Percentiles rank a stretch among this genome's conserved stretches.
Conservation (phyloP, 2,329 filamentous ascomycete genomes). For the Dactylellina cionopaga region DNA sequence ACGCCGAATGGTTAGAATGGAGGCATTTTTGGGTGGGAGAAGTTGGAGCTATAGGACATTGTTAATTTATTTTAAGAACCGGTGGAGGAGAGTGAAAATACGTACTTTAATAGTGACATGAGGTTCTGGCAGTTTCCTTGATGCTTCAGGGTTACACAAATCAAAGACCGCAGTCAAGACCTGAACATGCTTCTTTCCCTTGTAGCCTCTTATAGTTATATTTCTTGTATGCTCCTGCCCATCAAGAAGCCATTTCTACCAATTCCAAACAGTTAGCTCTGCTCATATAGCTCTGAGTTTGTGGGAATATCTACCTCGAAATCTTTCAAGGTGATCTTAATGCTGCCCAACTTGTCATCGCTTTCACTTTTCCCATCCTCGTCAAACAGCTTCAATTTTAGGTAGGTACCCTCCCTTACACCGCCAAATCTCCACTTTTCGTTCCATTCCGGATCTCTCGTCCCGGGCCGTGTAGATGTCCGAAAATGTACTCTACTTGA, state of each 20-base stretch:
- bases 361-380: constrained; percentile 25
- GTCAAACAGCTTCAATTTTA: constrained; percentile 49
- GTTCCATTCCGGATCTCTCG: constrained; percentile 50
- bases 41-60: constrained; percentile 28
- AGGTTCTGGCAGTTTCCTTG: constrained; percentile 14
- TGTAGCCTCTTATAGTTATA: constrained; percentile 33
- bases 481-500: constrained; percentile 39
- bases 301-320: constrained; percentile 26
- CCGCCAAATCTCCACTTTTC: constrained; percentile 47
- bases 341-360: constrained; percentile 50
- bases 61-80: not conserved
- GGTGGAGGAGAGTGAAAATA: not conserved
- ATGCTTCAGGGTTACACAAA: constrained; percentile 38
- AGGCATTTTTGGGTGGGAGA: not conserved
- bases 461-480: constrained; percentile 29
- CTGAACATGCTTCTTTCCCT: constrained; percentile 44
- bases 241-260: constrained; percentile 27
- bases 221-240: constrained; percentile 20
- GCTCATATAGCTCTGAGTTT: too few relatives aligned
- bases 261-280: not conserved
- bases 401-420: constrained; percentile 39
- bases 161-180: constrained; percentile 41
- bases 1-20: not conserved
- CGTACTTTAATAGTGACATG: constrained; percentile 39
- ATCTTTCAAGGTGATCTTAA: constrained; percentile 28